Conservation (phyloP, 345 rosid species). For the Pistacia atlantica region DNA sequence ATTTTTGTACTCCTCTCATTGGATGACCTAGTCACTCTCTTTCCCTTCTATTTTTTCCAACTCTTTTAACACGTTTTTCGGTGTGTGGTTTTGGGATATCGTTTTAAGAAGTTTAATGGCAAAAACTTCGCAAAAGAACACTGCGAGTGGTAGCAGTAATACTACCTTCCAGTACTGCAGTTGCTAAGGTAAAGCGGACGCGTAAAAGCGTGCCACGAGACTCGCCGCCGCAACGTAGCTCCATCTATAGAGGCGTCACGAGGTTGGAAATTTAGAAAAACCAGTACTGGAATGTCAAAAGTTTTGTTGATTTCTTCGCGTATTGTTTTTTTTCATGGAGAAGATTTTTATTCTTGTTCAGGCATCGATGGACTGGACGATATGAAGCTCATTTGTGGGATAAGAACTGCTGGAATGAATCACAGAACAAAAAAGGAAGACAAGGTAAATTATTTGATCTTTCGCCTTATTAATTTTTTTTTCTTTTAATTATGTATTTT, state of each 20-base stretch:
- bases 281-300: background rate
- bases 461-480: background rate
- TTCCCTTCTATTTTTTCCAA: background rate
- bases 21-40: slow-evolving; percentile 7
- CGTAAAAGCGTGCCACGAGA: slow-evolving; percentile 55
- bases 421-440: slow-evolving; percentile 66
- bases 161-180: background rate
- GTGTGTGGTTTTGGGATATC: background rate
- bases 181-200: slow-evolving; percentile 41
- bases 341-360: slow-evolving; percentile 1
- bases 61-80: background rate
- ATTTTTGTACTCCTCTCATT: slow-evolving; percentile 5
- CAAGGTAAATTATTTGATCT: slow-evolving; percentile 45
- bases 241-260: slow-evolving; percentile 64
- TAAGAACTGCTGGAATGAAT: slow-evolving; percentile 64
- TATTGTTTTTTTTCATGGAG: background rate
- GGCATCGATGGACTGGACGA: slow-evolving; percentile 70
- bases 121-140: slow-evolving; percentile 31
- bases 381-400: slow-evolving; percentile 73
- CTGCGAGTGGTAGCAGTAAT: slow-evolving; percentile 1
- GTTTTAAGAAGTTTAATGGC: slow-evolving; percentile 33
- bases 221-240: slow-evolving; percentile 64
- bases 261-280: slow-evolving; percentile 28
- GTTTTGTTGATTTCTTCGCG: background rate
- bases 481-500: background rate